Evolutionary conservation across 2,329 filamentous ascomycete genomes (phyloP).

Genomic region (Fusarium humuli): DNA sequence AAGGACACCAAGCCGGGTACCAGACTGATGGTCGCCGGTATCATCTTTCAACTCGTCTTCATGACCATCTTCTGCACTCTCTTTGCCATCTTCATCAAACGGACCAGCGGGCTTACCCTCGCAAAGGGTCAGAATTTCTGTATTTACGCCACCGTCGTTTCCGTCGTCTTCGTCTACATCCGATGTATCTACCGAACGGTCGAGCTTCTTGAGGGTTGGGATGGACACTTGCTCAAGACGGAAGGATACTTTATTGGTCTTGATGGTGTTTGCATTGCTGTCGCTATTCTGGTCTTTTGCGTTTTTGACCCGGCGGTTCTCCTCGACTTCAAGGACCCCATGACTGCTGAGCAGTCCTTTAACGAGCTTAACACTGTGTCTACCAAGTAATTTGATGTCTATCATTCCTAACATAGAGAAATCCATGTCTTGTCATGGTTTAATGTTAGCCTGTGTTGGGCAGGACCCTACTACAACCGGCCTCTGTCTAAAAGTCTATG

Average conservation of each 20-base stretch:
- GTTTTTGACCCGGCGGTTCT: conserved; percentile 55
- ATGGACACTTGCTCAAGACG: conserved; percentile 62
- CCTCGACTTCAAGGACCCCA: not conserved
- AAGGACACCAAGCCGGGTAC: conserved; percentile 57
- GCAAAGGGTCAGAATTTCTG: conserved; percentile 43
- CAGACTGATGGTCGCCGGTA: conserved; percentile 62
- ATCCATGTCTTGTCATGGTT: not conserved
- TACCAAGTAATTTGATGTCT: not conserved
- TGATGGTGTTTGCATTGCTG: conserved; percentile 61
- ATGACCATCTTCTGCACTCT: conserved; percentile 59
- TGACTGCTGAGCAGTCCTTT: not conserved
- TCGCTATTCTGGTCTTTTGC: conserved; percentile 51
- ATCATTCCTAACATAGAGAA: not conserved
- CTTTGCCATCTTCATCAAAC: conserved; percentile 54
- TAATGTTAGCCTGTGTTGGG: too few species aligned
- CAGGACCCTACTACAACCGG: too few species aligned
- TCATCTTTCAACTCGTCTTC: conserved; percentile 62
- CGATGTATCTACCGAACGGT: conserved; percentile 63
- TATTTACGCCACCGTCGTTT: conserved; percentile 55
- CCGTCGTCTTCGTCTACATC: conserved; percentile 58
- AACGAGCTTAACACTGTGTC: conserved; percentile 19
- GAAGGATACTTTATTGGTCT: conserved; percentile 62
- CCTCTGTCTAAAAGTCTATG: not conserved
- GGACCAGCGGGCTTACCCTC: conserved; percentile 50
- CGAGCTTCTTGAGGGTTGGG: conserved; percentile 62